Evolutionary conservation across 495 filamentous ascomycete species (phyloP).

Genomic region (Podospora tetraspora): DNA sequence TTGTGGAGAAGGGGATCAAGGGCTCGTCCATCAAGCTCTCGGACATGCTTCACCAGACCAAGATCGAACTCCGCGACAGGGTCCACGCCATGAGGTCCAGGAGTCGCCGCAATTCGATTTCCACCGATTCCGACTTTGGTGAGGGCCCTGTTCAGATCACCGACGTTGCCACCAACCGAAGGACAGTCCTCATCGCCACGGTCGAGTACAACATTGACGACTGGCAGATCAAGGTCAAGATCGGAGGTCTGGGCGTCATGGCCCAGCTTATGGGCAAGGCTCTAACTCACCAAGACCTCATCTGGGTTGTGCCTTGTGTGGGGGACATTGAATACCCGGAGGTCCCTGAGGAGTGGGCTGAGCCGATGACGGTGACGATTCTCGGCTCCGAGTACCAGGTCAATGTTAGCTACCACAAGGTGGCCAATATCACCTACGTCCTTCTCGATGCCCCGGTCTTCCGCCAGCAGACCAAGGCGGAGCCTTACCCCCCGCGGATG

Average conservation of each 20-base stretch:
- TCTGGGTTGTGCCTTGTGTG: conserved; percentile 73
- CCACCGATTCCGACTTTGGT: conserved; percentile 4
- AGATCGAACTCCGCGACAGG: conserved; percentile 36
- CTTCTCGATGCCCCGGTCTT: conserved; percentile 66
- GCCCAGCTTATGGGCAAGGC: conserved; percentile 68
- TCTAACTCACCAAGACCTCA: conserved; percentile 61
- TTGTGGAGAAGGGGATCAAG: conserved; percentile 44
- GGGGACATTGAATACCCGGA: conserved; percentile 48
- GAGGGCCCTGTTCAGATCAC: conserved; percentile 23
- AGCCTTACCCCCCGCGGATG: conserved; percentile 67
- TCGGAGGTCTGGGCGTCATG: conserved; percentile 67
- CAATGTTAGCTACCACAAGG: conserved; percentile 57
- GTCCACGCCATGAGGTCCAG: conserved; percentile 15
- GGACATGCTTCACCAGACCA: conserved; percentile 36
- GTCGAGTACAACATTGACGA: conserved; percentile 72
- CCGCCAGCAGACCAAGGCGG: conserved; percentile 56
- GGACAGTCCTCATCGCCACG: conserved; percentile 58
- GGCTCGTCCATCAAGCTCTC: conserved; percentile 14
- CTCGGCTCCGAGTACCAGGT: conserved; percentile 57
- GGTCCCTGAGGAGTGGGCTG: conserved; percentile 37
- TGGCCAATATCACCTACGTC: conserved; percentile 69
- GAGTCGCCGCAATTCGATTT: conserved; percentile 13
- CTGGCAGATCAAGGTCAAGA: conserved; percentile 69
- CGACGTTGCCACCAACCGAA: conserved; percentile 14
- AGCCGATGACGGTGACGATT: conserved; percentile 59